phyloP scores from a whole-genome alignment of 2,329 filamentous ascomycete species.

The Triangularia verruculosa region DNA sequence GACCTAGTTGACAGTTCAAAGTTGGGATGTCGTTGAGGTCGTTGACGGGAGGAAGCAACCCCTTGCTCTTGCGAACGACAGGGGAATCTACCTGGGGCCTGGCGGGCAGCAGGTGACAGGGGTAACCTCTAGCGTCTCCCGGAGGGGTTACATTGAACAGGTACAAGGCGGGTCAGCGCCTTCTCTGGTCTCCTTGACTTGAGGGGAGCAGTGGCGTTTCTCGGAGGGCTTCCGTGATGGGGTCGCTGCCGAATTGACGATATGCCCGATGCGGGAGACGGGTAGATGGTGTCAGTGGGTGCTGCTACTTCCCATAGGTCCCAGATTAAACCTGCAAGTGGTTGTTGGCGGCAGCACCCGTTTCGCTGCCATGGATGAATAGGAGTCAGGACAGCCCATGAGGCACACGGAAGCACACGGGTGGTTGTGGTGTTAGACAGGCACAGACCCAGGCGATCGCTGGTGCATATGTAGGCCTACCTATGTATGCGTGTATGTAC shows the following conservation, averaged over 20 bases:
- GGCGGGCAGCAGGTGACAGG: neutral
- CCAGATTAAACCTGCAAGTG: neutral
- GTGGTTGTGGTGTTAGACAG: neutral
- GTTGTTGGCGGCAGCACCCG: neutral
- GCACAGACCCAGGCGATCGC: neutral
- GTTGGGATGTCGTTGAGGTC: neutral
- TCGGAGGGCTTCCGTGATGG: neutral
- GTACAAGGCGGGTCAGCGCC: neutral
- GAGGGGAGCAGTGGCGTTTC: neutral
- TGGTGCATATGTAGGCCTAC: neutral
- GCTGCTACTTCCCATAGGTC: neutral
- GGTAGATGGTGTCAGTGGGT: neutral
- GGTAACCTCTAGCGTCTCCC: neutral
- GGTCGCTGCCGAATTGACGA: constrained; percentile 3
- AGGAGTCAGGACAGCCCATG: neutral
- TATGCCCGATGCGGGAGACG: neutral
- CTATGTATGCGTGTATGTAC: neutral
- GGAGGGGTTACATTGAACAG: neutral
- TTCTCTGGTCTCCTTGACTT: neutral
- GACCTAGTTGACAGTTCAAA: neutral
- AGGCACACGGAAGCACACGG: neutral
- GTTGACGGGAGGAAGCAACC: neutral
- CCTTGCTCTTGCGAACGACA: neutral
- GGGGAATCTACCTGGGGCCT: neutral
- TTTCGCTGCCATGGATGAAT: neutral